These are phyloP conservation scores for Neurospora pannonica DNA, from an alignment of 495 filamentous ascomycete species.

Conservation along the genomic window DNA sequence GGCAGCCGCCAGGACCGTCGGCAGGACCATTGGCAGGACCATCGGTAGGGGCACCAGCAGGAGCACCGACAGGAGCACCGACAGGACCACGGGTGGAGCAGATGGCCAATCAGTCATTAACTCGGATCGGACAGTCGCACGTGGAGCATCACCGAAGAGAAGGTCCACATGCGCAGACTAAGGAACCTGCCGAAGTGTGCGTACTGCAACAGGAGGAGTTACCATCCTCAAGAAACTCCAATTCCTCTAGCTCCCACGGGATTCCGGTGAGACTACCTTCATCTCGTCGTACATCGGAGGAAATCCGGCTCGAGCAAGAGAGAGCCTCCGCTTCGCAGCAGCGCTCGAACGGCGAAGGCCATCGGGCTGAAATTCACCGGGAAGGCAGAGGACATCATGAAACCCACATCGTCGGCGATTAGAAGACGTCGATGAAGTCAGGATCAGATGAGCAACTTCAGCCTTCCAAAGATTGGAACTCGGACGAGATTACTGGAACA, in stretches of 20 bases:
- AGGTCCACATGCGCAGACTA: background rate
- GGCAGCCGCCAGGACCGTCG: background rate
- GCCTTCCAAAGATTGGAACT: background rate
- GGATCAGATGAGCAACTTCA: background rate
- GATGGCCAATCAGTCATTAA: background rate
- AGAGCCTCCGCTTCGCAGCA: background rate
- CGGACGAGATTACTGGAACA: background rate
- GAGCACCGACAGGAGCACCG: background rate
- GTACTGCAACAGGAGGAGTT: background rate
- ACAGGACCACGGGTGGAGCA: background rate
- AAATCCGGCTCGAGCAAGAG: background rate
- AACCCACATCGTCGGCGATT: background rate
- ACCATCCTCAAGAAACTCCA: background rate
- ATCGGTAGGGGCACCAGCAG: too few relatives aligned
- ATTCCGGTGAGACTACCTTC: background rate
- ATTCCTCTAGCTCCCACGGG: background rate
- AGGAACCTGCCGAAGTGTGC: background rate
- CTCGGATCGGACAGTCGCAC: background rate
- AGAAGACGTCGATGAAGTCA: background rate
- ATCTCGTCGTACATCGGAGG: background rate
- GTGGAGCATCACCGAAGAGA: background rate
- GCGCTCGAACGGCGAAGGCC: background rate
- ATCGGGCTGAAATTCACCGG: background rate
- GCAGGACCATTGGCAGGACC: background rate
- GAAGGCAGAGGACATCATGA: background rate